Percentiles rank a stretch among this genome's conserved stretches.
Conservation (phyloP, 2,329 filamentous ascomycete genomes). For the Tolypocladium tundrense region DNA sequence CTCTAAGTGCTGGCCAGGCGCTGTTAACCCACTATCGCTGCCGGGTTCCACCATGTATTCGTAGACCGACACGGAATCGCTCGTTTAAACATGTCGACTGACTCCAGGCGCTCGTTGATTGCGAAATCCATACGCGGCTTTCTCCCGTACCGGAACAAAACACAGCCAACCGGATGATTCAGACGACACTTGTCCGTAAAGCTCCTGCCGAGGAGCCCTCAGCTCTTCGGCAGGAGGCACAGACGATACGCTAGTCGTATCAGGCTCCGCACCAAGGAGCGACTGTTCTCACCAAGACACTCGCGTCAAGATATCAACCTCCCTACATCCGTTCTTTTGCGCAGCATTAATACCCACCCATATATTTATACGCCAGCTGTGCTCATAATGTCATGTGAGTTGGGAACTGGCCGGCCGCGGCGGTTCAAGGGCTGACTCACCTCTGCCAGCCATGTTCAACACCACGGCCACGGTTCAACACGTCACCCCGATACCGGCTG, state of each 20-base stretch:
- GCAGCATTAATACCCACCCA: neutral
- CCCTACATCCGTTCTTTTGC: neutral
- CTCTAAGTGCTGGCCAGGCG: neutral
- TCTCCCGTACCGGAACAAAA: neutral
- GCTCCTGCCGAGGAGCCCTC: neutral
- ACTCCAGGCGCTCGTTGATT: neutral
- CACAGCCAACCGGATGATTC: neutral
- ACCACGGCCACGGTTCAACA: conserved; percentile 32
- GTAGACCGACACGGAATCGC: neutral
- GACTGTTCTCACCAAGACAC: neutral
- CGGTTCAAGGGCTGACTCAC: neutral
- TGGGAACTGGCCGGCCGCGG: neutral
- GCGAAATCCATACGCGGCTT: too few species aligned
- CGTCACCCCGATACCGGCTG: conserved; percentile 29
- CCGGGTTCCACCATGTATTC: too few species aligned
- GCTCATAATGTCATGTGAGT: conserved; percentile 10
- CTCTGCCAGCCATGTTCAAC: conserved; percentile 27
- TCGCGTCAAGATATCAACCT: neutral
- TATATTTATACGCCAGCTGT: neutral
- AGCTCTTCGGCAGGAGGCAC: neutral
- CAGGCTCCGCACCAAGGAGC: neutral
- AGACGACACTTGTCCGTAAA: neutral
- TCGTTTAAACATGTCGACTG: neutral
- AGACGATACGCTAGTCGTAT: neutral
- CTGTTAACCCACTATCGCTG: neutral